These are phyloP conservation scores for Stereocaulon alpinum DNA, from an alignment of 495 filamentous ascomycete genomes.

Conservation along the genomic window DNA sequence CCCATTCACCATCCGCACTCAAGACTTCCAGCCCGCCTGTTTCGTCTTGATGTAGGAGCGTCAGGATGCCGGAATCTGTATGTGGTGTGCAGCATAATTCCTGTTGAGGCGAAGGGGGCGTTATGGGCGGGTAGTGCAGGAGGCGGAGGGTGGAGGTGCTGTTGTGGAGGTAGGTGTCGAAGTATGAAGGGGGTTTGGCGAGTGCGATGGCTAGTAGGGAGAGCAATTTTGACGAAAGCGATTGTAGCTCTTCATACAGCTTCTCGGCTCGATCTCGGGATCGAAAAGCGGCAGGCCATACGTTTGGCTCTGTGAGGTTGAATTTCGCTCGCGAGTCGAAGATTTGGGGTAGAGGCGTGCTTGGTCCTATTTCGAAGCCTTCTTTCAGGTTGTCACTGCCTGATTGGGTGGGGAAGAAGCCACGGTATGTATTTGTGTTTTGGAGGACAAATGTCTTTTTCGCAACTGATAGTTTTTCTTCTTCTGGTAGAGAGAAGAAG, in stretches of 20 bases:
- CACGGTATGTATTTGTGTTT: slow-evolving; percentile 37
- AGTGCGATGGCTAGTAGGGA: slow-evolving; percentile 34
- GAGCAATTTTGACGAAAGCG: slow-evolving; percentile 31
- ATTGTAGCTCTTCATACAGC: slow-evolving; percentile 34
- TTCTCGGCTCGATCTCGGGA: slow-evolving; percentile 26
- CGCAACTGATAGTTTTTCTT: slow-evolving; percentile 33
- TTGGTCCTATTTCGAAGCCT: slow-evolving; percentile 38
- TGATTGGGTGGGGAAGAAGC: slow-evolving; percentile 35
- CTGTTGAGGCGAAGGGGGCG: slow-evolving; percentile 22
- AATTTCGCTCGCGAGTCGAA: slow-evolving; percentile 7
- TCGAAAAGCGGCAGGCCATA: slow-evolving; percentile 27
- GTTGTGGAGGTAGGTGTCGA: slow-evolving; percentile 30
- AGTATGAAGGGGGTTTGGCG: slow-evolving; percentile 30
- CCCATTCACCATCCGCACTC: slow-evolving; percentile 31
- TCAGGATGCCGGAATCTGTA: slow-evolving; percentile 36
- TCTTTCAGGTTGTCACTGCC: slow-evolving; percentile 36
- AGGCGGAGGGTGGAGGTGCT: slow-evolving; percentile 36
- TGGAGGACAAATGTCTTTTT: slow-evolving; percentile 31
- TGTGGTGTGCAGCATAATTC: slow-evolving; percentile 38
- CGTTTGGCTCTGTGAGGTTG: slow-evolving; percentile 35
- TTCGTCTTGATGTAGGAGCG: slow-evolving; percentile 35
- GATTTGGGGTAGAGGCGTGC: slow-evolving; percentile 7
- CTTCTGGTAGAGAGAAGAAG: slow-evolving; percentile 30
- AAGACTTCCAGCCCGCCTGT: slow-evolving; percentile 36
- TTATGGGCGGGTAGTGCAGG: slow-evolving; percentile 29